Conservation (phyloP, 106 monocot genomes). For the Dendrobium huoshanense region DNA sequence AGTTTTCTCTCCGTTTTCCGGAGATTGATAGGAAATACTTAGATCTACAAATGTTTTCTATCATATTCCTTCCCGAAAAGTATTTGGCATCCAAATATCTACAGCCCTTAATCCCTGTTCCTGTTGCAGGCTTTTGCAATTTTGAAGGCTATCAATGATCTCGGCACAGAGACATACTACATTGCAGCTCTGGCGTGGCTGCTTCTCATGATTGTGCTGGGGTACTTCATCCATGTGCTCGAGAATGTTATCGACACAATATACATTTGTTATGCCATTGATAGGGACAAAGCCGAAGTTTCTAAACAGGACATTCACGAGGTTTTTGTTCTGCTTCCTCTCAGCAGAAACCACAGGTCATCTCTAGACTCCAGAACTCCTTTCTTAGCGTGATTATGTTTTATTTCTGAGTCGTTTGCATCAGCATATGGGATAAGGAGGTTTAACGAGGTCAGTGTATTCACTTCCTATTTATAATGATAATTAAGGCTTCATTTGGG, state of each 20-base stretch:
- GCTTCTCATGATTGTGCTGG: constrained; percentile 51
- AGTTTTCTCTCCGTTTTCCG: too few species aligned
- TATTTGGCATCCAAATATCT: too few species aligned
- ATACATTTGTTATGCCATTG: constrained; percentile 90
- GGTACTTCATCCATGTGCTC: constrained; percentile 77
- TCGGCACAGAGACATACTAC: constrained; percentile 41
- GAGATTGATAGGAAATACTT: too few species aligned
- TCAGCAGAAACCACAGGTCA: constrained; percentile 49
- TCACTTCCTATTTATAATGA: neutral
- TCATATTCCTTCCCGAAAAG: too few species aligned
- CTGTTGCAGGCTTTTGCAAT: constrained; percentile 64
- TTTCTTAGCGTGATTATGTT: constrained; percentile 26
- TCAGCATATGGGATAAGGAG: neutral
- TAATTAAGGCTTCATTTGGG: too few species aligned
- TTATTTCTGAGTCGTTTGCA: neutral
- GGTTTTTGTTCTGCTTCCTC: constrained; percentile 60
- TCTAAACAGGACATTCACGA: constrained; percentile 74
- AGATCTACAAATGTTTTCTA: too few species aligned
- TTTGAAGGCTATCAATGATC: constrained; percentile 39
- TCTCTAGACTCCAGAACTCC: constrained; percentile 26
- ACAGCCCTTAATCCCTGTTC: too few species aligned
- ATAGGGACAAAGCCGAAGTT: constrained; percentile 81
- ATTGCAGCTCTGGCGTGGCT: constrained; percentile 56
- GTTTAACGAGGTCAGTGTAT: neutral
- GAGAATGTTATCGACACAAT: constrained; percentile 82